These are phyloP conservation scores for Trichophaea hybrida DNA, from an alignment of 2,329 filamentous ascomycete species.

Conservation along the genomic window DNA sequence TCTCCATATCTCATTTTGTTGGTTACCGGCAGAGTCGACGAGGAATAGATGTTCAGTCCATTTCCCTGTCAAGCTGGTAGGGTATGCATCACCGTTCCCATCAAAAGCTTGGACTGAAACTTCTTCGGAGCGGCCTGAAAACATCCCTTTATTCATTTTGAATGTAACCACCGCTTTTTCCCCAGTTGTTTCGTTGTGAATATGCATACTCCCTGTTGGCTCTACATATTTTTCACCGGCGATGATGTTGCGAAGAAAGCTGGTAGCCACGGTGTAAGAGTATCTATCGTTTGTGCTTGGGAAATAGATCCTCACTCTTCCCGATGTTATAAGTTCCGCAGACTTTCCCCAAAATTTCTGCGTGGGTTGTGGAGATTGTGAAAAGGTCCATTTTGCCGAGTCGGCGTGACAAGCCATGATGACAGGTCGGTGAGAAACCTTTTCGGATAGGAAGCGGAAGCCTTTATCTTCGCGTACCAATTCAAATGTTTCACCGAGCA, in stretches of 20 bases:
- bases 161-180: slow-evolving; percentile 79
- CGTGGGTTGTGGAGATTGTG: slow-evolving; percentile 72
- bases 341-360: slow-evolving; percentile 99
- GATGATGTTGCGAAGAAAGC: slow-evolving; percentile 88
- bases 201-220: slow-evolving; percentile 76
- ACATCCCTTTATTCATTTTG: slow-evolving; percentile 80
- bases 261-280: slow-evolving; percentile 76
- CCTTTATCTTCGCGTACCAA: slow-evolving; percentile 73
- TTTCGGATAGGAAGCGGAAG: slow-evolving; percentile 86
- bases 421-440: slow-evolving; percentile 84
- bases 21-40: slow-evolving; percentile 31
- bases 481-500: slow-evolving; percentile 92
- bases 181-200: slow-evolving; percentile 70
- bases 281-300: slow-evolving; percentile 67
- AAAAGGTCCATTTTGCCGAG: slow-evolving; percentile 66
- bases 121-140: slow-evolving; percentile 85
- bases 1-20: slow-evolving; percentile 63
- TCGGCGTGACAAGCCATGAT: slow-evolving; percentile 90
- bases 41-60: slow-evolving; percentile 59
- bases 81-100: slow-evolving; percentile 48
- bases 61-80: slow-evolving; percentile 59
- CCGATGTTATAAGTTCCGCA: slow-evolving; percentile 84
- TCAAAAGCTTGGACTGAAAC: slow-evolving; percentile 62
- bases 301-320: slow-evolving; percentile 63
- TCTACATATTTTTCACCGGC: slow-evolving; percentile 97